Base-by-base conservation (phyloP, 768 basidiomycete species). In the Lanmaoa rubissima region DNA sequence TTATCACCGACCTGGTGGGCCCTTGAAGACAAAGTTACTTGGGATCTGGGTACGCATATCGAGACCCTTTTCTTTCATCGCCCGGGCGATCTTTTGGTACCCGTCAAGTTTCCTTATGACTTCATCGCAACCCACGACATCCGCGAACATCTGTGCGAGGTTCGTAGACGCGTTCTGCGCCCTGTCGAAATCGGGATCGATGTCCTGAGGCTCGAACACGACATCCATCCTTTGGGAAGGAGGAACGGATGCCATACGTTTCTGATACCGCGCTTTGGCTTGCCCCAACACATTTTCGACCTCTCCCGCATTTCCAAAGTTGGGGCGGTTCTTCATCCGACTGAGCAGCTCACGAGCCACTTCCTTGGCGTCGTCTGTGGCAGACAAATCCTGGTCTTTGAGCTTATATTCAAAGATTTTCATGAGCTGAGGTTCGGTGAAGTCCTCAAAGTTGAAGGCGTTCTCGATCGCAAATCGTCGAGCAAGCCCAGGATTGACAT, bases 401-500 rank as follows among this genome's bases (percentile, higher is more conserved):
- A 89, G 73, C 62, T 89, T 89, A 54, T 72, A 60, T 17, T 86
- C 74, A 17, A 89, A 70, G 39, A 85, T 80, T 26, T 79, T 55
- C 39, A 71, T 68, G 7, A 88, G 73, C 61, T 89, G 81, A 0
- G 71, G 54, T 48, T 83, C 78, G 8, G 70, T 78, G 63, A 85
- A 89, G 66, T 89, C 85, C 28, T 86, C 80, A 57, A 88, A 89
- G 13, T 69, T 69, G 75, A 89, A 89, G 0, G 87, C 83, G 44
- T 86, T 76, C 54, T 88, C 88, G 31, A 88, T 83, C 17, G 79
- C 78, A 63, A 89, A 89, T 3, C 88, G 83, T 11, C 87, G 79
- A 6, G 81, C 71, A 7, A 89, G 73, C 13, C 87, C 87, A 4
- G 86, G 83, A 64, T 89, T 89, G 50, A 88, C 87, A 53, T 88